Conservation (phyloP, 495 filamentous ascomycete genomes). For the Neurospora sp. region DNA sequence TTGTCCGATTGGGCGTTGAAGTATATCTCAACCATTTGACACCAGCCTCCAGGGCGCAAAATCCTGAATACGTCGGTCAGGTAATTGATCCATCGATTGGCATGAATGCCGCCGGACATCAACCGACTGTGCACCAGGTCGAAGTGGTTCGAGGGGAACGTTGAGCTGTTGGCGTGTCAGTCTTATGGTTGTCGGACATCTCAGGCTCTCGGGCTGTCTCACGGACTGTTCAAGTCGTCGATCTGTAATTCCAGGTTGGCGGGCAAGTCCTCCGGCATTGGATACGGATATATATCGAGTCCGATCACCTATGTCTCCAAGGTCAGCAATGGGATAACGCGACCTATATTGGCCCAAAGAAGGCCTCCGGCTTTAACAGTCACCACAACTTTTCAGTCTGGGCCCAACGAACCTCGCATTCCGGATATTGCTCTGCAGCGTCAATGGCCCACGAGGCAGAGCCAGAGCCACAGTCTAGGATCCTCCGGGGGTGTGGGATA, state of each 20-base stretch:
- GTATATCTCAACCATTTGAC: conserved; percentile 85
- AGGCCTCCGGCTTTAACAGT: not conserved
- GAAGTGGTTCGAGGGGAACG: conserved; percentile 67
- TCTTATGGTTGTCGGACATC: not conserved
- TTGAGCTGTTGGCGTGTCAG: conserved; percentile 41
- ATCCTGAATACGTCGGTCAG: conserved; percentile 59
- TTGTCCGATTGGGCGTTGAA: conserved; percentile 86
- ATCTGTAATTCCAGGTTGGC: conserved; percentile 66
- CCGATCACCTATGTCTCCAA: conserved; percentile 56
- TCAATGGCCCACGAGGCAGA: conserved; percentile 43
- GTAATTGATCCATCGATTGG: conserved; percentile 68
- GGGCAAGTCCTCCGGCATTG: conserved; percentile 57
- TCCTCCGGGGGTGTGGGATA: conserved; percentile 47
- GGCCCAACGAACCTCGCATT: conserved; percentile 56
- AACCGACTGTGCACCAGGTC: conserved; percentile 84
- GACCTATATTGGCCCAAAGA: not conserved
- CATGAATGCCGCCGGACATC: conserved; percentile 68
- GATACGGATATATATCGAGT: conserved; percentile 68
- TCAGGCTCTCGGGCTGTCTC: conserved; percentile 11
- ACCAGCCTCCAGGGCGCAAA: conserved; percentile 60
- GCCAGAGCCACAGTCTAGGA: conserved; percentile 73
- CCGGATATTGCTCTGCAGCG: conserved; percentile 50
- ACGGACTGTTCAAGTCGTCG: conserved; percentile 67
- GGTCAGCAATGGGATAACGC: not conserved
- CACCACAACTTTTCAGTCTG: not conserved